phyloP scores from a whole-genome alignment of 2,329 filamentous ascomycete genomes.

The Neocucurbitaria cava region DNA sequence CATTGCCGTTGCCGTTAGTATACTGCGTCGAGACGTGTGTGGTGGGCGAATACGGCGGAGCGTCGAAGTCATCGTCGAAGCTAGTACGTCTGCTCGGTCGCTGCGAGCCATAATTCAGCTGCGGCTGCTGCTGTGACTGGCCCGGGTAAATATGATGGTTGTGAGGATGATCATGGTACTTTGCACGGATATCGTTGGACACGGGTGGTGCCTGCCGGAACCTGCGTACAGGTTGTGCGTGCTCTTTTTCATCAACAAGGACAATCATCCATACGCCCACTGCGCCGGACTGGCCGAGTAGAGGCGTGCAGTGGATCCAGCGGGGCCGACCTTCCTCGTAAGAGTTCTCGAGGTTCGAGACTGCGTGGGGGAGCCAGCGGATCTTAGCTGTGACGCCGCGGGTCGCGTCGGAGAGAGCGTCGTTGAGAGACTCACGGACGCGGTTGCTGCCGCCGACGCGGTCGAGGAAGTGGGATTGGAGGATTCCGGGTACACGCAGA shows the following conservation, averaged over 20 bases:
- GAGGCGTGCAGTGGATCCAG: slow-evolving; percentile 80
- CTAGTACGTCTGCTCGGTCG: background rate
- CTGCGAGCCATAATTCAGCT: slow-evolving; percentile 9
- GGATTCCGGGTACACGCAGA: slow-evolving; percentile 57
- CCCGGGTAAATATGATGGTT: too few relatives aligned
- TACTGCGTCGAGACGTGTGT: background rate
- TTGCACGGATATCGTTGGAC: slow-evolving; percentile 30
- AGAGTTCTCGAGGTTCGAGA: slow-evolving; percentile 50
- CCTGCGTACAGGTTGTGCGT: slow-evolving; percentile 22
- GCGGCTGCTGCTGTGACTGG: slow-evolving; percentile 1
- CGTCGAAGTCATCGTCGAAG: slow-evolving; percentile 12
- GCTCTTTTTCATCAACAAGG: slow-evolving; percentile 66
- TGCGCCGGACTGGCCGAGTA: slow-evolving; percentile 69
- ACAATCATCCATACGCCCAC: slow-evolving; percentile 83
- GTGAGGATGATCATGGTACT: too few relatives aligned
- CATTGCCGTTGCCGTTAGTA: slow-evolving; percentile 5
- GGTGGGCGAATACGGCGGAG: background rate
- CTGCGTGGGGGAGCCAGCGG: slow-evolving; percentile 64
- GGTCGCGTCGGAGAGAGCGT: slow-evolving; percentile 69
- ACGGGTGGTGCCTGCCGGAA: slow-evolving; percentile 44
- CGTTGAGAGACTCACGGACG: slow-evolving; percentile 60
- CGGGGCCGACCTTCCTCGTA: slow-evolving; percentile 66
- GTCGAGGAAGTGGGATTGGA: slow-evolving; percentile 57
- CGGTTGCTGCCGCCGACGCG: slow-evolving; percentile 59
- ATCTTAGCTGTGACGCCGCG: slow-evolving; percentile 78